Evolutionary conservation across 164 flowering plant genomes (phyloP).

Genomic region (Stephania cephalantha): DNA sequence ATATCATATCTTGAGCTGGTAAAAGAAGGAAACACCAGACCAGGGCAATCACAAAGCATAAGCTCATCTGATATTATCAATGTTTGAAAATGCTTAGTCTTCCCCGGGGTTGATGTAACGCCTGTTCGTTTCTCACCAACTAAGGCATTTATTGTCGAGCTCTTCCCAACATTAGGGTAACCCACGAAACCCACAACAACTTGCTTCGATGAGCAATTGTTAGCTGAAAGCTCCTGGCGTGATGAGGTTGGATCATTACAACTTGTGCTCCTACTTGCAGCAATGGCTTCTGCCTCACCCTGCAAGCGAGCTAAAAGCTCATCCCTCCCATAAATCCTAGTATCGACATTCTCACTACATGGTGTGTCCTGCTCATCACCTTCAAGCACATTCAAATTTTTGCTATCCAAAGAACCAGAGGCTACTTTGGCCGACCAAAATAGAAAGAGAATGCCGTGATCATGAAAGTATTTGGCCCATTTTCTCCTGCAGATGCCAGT

Average conservation of each 20-base stretch:
- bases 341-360: conserved; percentile 33
- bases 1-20: conserved; percentile 91
- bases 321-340: conserved; percentile 69
- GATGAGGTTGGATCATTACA: conserved; percentile 9
- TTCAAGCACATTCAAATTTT: conserved; percentile 29
- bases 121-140: conserved; percentile 86
- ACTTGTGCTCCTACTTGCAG: conserved; percentile 24
- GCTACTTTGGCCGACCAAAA: conserved; percentile 99
- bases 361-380: conserved; percentile 19
- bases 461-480: conserved; percentile 79
- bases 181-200: conserved; percentile 92
- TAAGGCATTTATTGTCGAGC: conserved; percentile 95
- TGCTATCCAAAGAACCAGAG: conserved; percentile 66
- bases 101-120: conserved; percentile 96
- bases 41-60: conserved; percentile 93
- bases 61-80: conserved; percentile 71
- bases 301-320: conserved; percentile 83
- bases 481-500: conserved; percentile 41
- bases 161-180: conserved; percentile 96
- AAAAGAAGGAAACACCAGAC: conserved; percentile 91
- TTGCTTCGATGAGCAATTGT: conserved; percentile 22
- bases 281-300: conserved; percentile 77
- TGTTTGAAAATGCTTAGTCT: conserved; percentile 97
- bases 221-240: conserved; percentile 5
- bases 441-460: conserved; percentile 54